Conservation (phyloP, 169 alveolate genomes). For the Perkinsus olseni region DNA sequence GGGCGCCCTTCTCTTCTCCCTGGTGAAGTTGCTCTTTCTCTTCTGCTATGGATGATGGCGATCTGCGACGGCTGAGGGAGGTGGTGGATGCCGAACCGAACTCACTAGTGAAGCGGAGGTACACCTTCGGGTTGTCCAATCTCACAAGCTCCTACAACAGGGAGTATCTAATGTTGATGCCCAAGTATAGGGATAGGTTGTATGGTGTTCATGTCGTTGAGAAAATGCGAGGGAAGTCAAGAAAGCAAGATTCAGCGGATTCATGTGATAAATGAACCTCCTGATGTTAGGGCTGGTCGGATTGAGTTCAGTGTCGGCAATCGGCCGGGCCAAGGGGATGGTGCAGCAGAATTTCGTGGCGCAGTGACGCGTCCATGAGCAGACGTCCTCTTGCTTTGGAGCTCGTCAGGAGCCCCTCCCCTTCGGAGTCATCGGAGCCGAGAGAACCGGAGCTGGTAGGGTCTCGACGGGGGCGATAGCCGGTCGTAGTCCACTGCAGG, state of each 20-base stretch:
- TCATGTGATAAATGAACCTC: not conserved
- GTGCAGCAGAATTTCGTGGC: not conserved
- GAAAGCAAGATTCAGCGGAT: not conserved
- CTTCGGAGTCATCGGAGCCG: too few species aligned
- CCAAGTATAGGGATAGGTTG: not conserved
- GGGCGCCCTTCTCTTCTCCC: too few species aligned
- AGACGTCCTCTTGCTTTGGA: not conserved
- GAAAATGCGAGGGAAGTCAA: not conserved
- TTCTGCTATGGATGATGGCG: too few species aligned
- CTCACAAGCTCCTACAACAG: not conserved
- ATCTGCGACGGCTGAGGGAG: not conserved
- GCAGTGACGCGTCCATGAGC: not conserved
- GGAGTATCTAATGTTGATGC: not conserved
- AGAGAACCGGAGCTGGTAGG: too few species aligned
- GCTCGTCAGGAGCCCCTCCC: not conserved
- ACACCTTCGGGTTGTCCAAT: not conserved
- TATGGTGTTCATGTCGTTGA: not conserved
- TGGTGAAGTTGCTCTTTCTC: too few species aligned
- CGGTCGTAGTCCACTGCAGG: not conserved
- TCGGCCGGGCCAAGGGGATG: not conserved
- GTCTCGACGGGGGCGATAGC: too few species aligned
- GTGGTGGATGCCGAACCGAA: not conserved
- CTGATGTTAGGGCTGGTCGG: not conserved
- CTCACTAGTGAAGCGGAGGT: not conserved
- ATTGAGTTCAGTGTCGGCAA: not conserved